A percentile compares a stretch with the other conserved stretches of the same genome.
Evolutionary conservation across 148 eudicot species (phyloP).

Genomic region (Camellia sinensis): DNA sequence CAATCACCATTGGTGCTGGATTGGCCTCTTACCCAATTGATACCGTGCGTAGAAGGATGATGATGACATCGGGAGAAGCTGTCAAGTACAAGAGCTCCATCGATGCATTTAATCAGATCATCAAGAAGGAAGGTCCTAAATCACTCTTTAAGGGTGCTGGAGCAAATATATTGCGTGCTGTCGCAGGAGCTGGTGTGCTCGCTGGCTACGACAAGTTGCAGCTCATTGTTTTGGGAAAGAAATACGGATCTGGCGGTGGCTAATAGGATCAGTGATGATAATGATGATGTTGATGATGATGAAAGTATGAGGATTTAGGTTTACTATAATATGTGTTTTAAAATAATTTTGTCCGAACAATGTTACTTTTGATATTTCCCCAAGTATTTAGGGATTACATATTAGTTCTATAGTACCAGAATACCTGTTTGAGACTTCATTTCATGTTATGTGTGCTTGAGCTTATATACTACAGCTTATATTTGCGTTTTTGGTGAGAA

Average conservation of each 20-base stretch:
- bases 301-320: neutral
- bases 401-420: neutral
- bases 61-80: conserved; percentile 76
- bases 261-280: conserved; percentile 20
- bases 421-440: neutral
- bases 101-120: conserved; percentile 54
- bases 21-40: conserved; percentile 65
- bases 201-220: conserved; percentile 74
- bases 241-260: conserved; percentile 65
- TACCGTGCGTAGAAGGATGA: conserved; percentile 69
- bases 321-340: neutral
- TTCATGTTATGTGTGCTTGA: neutral
- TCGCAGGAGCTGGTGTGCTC: conserved; percentile 70
- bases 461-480: neutral
- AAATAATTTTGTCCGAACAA: neutral
- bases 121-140: conserved; percentile 55
- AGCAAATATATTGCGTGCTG: conserved; percentile 67
- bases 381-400: too few relatives aligned
- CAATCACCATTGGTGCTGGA: conserved; percentile 62
- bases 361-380: too few relatives aligned
- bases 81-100: conserved; percentile 66
- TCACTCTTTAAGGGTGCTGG: conserved; percentile 75
- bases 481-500: neutral
- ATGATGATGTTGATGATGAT: conserved; percentile 17
- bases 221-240: conserved; percentile 55